phyloP scores from a whole-genome alignment of 2,329 filamentous ascomycete genomes.

The Fusarium verrucosum region DNA sequence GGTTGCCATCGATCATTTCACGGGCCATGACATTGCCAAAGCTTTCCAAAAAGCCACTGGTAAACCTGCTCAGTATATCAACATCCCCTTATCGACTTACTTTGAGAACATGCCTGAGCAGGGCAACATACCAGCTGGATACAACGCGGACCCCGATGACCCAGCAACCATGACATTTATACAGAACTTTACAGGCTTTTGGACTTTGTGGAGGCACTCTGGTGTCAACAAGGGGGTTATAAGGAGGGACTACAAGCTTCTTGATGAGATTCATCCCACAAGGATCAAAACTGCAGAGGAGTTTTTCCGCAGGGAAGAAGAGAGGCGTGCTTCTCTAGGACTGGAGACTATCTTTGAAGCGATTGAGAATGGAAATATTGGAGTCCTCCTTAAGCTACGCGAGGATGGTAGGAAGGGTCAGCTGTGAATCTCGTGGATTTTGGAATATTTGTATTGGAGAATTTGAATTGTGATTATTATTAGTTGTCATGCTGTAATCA shows the following conservation, averaged over 20 bases:
- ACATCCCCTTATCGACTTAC: background rate
- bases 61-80: slow-evolving; percentile 9
- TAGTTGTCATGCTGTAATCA: too few relatives aligned
- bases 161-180: slow-evolving; percentile 2
- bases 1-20: slow-evolving; percentile 10
- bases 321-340: background rate
- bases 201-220: slow-evolving; percentile 18
- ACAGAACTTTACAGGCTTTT: slow-evolving; percentile 25
- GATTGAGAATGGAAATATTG: fast-evolving
- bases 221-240: slow-evolving; percentile 6
- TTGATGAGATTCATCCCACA: slow-evolving; percentile 22
- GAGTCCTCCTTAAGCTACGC: background rate
- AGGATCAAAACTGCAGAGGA: slow-evolving; percentile 18
- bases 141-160: slow-evolving; percentile 6
- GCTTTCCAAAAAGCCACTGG: slow-evolving; percentile 24
- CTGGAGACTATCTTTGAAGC: background rate
- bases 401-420: background rate
- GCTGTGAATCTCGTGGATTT: background rate
- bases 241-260: slow-evolving; percentile 7
- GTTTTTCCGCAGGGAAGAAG: slow-evolving; percentile 6
- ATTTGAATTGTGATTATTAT: too few relatives aligned
- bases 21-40: background rate
- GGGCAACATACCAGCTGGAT: fast-evolving
- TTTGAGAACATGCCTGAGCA: background rate
- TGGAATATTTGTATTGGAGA: too few relatives aligned